Evolutionary conservation across 805 yeast genomes (phyloP), one percentile per base, ranked within the genome.

Genomic region (Teunomyces tritomae): DNA sequence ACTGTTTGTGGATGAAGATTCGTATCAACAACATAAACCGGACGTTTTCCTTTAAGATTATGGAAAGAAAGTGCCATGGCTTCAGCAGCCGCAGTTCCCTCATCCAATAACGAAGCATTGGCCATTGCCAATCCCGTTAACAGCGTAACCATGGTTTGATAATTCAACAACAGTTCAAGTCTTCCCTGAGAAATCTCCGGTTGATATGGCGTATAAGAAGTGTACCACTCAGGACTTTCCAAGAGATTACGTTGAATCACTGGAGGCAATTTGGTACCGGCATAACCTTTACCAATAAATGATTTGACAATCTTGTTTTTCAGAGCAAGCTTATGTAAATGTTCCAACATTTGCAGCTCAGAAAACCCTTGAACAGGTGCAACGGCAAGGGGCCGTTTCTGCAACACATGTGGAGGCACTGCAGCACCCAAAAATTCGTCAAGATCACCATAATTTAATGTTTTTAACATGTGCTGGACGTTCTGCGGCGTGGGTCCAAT

Each of bases 131-230:
- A 76, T 1, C 98, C 99, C 0, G 99, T 94, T 55, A 94, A 77
- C 50, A 94, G 96, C 27, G 90, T 70, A 11, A 94, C 77, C 61
- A 92, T 76, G n/a, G 99, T 94, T 71, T 94, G 99, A 71, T 80
- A 94, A 68, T 94, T 94, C 52, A 94, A 73, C 52, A 94, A 73
- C 17, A 94, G 83, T 70, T 92, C 96, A 58, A 94, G 77, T 58
- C 99, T 83, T 46, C 99, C 99, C 70, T 94, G 99, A 0, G 97
- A 87, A 49, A 94, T 91, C 67, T 94, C 99, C 0, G 99, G 97
- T 72, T 94, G 99, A 67, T 94, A 94, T 30, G 99, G 99, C 20
- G 99, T 94, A 66, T 94, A 94, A 1, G 97, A 89, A 16, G 99
- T 94, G 75, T 94, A 94, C 99, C 99, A 94, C 63, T 90, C 96